Conservation (phyloP, 306 rosid genomes). For the Cercis canadensis region DNA sequence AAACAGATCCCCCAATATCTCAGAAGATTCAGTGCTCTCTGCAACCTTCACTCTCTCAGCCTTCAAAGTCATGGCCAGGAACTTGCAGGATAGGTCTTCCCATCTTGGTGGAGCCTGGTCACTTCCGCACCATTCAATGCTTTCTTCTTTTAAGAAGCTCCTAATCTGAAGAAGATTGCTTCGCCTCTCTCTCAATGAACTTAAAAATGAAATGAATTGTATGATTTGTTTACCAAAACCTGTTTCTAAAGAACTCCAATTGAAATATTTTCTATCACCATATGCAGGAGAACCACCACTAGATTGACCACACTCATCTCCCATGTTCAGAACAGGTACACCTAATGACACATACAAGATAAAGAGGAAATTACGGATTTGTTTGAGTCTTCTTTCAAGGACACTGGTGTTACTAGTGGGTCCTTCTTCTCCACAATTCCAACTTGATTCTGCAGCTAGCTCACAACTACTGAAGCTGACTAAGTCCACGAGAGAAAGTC, state of each 20-base stretch:
- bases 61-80: conserved; percentile 78
- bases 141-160: conserved; percentile 73
- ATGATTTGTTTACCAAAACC: conserved; percentile 72
- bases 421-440: conserved; percentile 99
- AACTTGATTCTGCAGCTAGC: conserved; percentile 67
- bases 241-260: conserved; percentile 68
- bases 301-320: conserved; percentile 91
- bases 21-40: conserved; percentile 37
- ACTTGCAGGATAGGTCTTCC: conserved; percentile 78
- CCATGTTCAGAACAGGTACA: conserved; percentile 92
- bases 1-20: conserved; percentile 60
- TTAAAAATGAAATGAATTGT: conserved; percentile 70
- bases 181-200: conserved; percentile 64
- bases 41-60: conserved; percentile 44
- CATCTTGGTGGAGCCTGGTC: conserved; percentile 70
- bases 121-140: conserved; percentile 74
- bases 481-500: conserved; percentile 82
- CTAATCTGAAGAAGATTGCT: conserved; percentile 68
- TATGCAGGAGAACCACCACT: conserved; percentile 68
- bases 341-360: conserved; percentile 80
- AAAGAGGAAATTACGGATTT: conserved; percentile 79
- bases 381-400: conserved; percentile 82
- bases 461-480: conserved; percentile 75
- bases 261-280: conserved; percentile 55
- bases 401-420: conserved; percentile 58